These are phyloP conservation scores for Fragaria nilgerrensis DNA, from an alignment of 306 rosid species.

Conservation along the genomic window DNA sequence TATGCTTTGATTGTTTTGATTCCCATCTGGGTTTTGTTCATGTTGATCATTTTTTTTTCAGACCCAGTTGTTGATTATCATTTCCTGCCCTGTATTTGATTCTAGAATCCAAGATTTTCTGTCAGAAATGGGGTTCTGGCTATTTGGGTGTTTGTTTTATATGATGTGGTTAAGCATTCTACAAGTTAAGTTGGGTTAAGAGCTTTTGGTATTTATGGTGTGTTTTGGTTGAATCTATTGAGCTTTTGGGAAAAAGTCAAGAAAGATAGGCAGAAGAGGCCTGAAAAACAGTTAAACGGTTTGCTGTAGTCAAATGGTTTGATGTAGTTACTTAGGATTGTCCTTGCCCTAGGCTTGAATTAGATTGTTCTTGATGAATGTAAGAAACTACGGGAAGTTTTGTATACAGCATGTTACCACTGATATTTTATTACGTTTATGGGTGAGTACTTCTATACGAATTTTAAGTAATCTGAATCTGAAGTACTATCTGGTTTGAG, in stretches of 20 bases:
- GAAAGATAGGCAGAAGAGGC: too few relatives aligned
- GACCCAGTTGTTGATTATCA: constrained; percentile 38
- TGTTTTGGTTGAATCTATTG: constrained; percentile 29
- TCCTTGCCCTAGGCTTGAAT: too few relatives aligned
- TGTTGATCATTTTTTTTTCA: background rate
- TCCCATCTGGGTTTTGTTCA: constrained; percentile 15
- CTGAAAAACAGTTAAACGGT: too few relatives aligned
- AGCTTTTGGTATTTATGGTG: constrained; percentile 28
- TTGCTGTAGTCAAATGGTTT: too few relatives aligned
- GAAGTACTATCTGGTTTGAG: too few relatives aligned
- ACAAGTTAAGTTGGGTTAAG: constrained; percentile 21
- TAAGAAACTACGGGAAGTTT: too few relatives aligned
- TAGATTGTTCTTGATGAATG: too few relatives aligned
- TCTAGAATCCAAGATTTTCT: constrained; percentile 22
- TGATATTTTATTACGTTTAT: too few relatives aligned
- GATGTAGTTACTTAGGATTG: too few relatives aligned
- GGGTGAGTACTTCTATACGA: too few relatives aligned
- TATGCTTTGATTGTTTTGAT: constrained; percentile 6
- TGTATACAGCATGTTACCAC: too few relatives aligned
- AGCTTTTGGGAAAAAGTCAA: background rate
- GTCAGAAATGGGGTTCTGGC: constrained; percentile 41
- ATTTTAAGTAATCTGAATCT: too few relatives aligned
- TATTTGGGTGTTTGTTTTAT: constrained; percentile 31
- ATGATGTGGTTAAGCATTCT: constrained; percentile 38
- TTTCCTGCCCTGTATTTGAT: constrained; percentile 26